These are phyloP conservation scores for Isoetes engelmannii DNA, from an alignment of 83 land plant species.

Conservation along the genomic window DNA sequence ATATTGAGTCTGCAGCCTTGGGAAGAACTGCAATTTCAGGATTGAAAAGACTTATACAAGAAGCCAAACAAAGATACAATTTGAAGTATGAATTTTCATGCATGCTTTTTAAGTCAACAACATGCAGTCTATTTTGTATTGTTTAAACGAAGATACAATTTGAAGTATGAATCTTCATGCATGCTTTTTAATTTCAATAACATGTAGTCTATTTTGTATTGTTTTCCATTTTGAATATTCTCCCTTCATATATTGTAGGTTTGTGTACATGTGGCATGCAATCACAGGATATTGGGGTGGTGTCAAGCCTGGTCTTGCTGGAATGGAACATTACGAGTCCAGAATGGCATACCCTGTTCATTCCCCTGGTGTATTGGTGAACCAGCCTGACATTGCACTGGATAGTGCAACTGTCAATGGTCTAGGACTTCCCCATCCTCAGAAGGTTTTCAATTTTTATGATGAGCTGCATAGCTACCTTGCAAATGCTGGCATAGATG, in stretches of 20 bases:
- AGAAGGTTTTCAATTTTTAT: conserved; percentile 59
- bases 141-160: not conserved
- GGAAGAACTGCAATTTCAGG: conserved; percentile 55
- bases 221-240: not conserved
- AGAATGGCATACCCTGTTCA: conserved; percentile 46
- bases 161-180: conserved; percentile 35
- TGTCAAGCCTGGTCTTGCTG: conserved; percentile 40
- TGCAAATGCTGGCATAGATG: conserved; percentile 76
- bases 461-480: conserved; percentile 76
- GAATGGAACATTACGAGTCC: conserved; percentile 54
- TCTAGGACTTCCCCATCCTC: conserved; percentile 67
- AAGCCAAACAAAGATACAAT: conserved; percentile 48
- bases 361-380: conserved; percentile 47
- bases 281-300: conserved; percentile 73
- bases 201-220: not conserved
- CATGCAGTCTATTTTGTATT: not conserved
- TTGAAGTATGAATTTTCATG: conserved; percentile 36
- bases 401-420: conserved; percentile 68
- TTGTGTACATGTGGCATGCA: conserved; percentile 68
- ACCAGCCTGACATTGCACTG: conserved; percentile 50
- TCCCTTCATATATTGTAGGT: conserved; percentile 18
- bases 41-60: conserved; percentile 48
- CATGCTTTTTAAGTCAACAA: too few relatives aligned
- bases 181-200: too few relatives aligned
- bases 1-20: not conserved